Evolutionary conservation across 306 rosid species (phyloP), one percentile per base, ranked within the genome.

Genomic region (Vigna angularis): DNA sequence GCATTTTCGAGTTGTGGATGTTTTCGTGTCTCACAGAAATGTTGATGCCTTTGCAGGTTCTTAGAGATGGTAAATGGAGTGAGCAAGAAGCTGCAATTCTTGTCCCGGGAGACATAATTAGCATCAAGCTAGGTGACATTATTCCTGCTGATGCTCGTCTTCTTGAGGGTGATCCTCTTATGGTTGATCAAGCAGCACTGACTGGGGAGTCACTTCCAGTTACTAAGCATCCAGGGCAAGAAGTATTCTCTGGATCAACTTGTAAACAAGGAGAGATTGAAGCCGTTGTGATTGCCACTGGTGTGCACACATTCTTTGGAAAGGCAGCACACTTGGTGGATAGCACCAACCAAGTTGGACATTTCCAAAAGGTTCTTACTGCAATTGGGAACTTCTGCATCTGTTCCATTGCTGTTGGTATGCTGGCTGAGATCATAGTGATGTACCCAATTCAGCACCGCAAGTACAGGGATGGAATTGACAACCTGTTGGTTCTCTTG

Each of bases 141-240:
- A 75, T 96, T 70, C 99, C 99, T 1, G 99, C 98, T 0, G 98
- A 96, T 87, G 99, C 98, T 32, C 98, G 99, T 75, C 99, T 96
- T 85, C 94, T 96, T 0, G 99, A 96, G 82, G 99, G 99, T 9
- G 99, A 96, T 77, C 98, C 99, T 1, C 81, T 96, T 73, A 96
- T 87, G 96, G 24, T 96, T 48, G 99, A 96, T 70, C 99, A 96
- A 73, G 92, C 98, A 56, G 99, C 99, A 16, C 84, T 96, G 16
- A 96, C 99, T 0, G 99, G 99, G 85, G 99, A 96, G 79, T 96
- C 99, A 36, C 99, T 96, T 80, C 99, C 99, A 0, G 98, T 90
- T 76, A 93, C 98, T 4, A 96, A 80, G 82, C 71, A 69, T 78
- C 99, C 99, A 0, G 99, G 99, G 20, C 96, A 96, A 76, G 99